Base-by-base conservation (phyloP, 495 filamentous ascomycete species). In the Lasiosphaeria miniovina region DNA sequence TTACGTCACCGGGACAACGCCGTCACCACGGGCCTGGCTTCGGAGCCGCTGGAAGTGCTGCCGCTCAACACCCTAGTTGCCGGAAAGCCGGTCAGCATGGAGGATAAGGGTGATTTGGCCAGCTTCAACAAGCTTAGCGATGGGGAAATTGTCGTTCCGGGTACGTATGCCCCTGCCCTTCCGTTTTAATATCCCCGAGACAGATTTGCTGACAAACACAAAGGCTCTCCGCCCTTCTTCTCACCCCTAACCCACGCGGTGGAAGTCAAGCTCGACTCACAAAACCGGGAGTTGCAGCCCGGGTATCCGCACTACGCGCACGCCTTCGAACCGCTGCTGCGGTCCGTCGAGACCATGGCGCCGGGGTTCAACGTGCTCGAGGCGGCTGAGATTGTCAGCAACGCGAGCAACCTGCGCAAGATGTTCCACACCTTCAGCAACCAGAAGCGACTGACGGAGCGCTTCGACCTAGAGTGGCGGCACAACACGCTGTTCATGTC, bases 51-150 rank as follows among this genome's bases (percentile, higher is more conserved):
- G 3, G 52, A 55, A 15, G 12, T 15, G 1, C 59, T 61, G 1
- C 46, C 38, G 17, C 36, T 61, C 6, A 24, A 43, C 53, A 54
- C 33, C 12, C 32, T 61, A 2, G 33, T 36, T 1, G 52, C 17
- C 4, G 59, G 56, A 17, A 41, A 50, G 31, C 24, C 24, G 4
- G 51, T 61, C 43, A 2, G 10, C 35, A 66, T 70, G 14, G 0
- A 61, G 14, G 36, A 63, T 4, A 51, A 43, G 6, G 17, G 36
- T 11, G 54, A 64, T 6, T 49, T 70, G 0, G 54, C 65, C 4
- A 70, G 68, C 35, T 70, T 68, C 57, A 70, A 68, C 59, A 68
- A 65, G 35, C 43, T 66, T 9, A 3, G 35, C 1, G 55, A 66
- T 38, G 54, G 43, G 7, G 61, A 66, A n/a, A 68, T 70, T 36